Evolutionary conservation across 352 stramenopile species (phyloP).

Genomic region (Pythium utonaiense): DNA sequence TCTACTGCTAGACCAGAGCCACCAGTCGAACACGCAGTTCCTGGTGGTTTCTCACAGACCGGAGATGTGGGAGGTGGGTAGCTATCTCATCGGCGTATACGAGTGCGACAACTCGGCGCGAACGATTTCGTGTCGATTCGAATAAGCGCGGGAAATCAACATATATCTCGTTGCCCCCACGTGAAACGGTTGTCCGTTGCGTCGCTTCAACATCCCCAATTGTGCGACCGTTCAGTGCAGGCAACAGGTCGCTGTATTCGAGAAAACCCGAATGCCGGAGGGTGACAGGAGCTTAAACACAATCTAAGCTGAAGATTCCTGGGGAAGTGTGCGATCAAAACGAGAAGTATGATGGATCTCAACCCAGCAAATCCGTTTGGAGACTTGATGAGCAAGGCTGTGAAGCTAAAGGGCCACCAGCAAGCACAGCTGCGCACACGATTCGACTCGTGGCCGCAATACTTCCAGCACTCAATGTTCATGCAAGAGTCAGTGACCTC

Average conservation of each 20-base stretch:
- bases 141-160: constrained; percentile 14
- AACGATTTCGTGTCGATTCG: constrained; percentile 26
- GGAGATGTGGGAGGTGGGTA: constrained; percentile 31
- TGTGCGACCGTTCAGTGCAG: constrained; percentile 17
- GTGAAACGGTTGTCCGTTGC: constrained; percentile 19
- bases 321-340: not conserved
- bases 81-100: constrained; percentile 29
- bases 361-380: constrained; percentile 70
- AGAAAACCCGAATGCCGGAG: not conserved
- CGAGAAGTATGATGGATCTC: constrained; percentile 43
- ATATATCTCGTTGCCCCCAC: not conserved
- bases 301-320: not conserved
- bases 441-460: constrained; percentile 78
- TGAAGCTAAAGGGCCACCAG: constrained; percentile 82
- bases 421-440: constrained; percentile 70
- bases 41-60: constrained; percentile 34
- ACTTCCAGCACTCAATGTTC: constrained; percentile 87
- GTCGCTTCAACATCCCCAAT: not conserved
- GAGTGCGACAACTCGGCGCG: constrained; percentile 26
- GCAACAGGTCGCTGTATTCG: not conserved
- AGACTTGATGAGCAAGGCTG: constrained; percentile 82
- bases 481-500: constrained; percentile 73
- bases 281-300: no score
- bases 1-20: constrained; percentile 24
- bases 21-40: constrained; percentile 28